phyloP scores from a whole-genome alignment of 2,329 filamentous ascomycete genomes.

The Ceratocystiopsis sp. region DNA sequence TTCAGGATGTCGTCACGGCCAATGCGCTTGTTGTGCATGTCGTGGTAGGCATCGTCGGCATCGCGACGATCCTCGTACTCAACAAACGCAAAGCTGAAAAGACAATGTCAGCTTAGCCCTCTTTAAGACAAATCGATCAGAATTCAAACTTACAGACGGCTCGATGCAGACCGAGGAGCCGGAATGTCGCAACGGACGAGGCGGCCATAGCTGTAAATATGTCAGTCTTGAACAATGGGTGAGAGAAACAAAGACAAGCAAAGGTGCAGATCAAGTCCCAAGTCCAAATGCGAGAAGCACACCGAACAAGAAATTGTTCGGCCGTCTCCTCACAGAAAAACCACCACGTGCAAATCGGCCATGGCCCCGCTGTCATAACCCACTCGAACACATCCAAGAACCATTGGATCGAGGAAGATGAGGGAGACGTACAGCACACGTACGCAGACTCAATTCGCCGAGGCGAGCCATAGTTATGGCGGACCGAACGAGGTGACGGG shows the following conservation, averaged over 20 bases:
- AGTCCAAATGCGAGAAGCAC: neutral
- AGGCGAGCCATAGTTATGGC: too few species aligned
- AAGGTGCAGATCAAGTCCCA: constrained; percentile 7
- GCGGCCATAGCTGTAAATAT: constrained; percentile 65
- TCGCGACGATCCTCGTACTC: constrained; percentile 98
- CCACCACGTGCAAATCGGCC: too few species aligned
- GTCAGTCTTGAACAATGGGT: constrained; percentile 23
- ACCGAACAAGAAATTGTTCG: too few species aligned
- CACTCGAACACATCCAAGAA: too few species aligned
- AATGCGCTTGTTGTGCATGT: constrained; percentile 99
- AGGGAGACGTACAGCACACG: too few species aligned
- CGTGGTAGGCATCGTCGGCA: constrained; percentile 96
- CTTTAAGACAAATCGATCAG: neutral
- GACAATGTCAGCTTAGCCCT: neutral
- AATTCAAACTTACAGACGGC: constrained; percentile 60
- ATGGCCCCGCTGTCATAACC: too few species aligned
- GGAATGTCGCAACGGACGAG: constrained; percentile 98
- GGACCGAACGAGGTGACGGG: too few species aligned
- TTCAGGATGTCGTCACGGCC: constrained; percentile 90
- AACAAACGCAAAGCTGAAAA: constrained; percentile 75
- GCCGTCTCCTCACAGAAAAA: too few species aligned
- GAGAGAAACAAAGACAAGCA: too few species aligned
- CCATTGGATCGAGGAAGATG: too few species aligned
- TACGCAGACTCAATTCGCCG: too few species aligned
- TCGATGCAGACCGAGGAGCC: constrained; percentile 81